Evolutionary conservation across 495 filamentous ascomycete genomes (phyloP).

Genomic region (Rhizodiscina lignyota): DNA sequence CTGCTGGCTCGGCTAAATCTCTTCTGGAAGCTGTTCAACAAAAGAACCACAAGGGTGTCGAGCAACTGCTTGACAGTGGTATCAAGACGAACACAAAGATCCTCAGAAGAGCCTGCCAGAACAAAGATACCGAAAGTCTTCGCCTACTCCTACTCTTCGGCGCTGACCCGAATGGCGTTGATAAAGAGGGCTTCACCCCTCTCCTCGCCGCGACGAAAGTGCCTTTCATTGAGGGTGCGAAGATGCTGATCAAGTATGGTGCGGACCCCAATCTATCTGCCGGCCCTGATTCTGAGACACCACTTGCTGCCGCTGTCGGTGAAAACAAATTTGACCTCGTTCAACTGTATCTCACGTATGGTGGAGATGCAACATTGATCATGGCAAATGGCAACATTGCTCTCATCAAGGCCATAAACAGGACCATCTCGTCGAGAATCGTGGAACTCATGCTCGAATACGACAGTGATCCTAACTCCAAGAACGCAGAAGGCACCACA

Average conservation of each 20-base stretch:
- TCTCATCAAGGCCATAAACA: constrained; percentile 30
- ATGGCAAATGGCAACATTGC: constrained; percentile 28
- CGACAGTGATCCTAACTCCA: constrained; percentile 32
- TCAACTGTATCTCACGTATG: constrained; percentile 30
- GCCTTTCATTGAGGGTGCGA: constrained; percentile 26
- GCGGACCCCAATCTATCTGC: constrained; percentile 31
- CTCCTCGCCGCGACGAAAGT: constrained; percentile 26
- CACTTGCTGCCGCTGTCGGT: constrained; percentile 22
- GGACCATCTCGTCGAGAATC: constrained; percentile 23
- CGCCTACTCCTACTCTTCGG: constrained; percentile 31
- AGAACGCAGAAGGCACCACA: constrained; percentile 32
- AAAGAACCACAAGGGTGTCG: no score
- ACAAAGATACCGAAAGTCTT: constrained; percentile 28
- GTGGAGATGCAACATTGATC: constrained; percentile 26
- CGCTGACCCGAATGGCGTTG: constrained; percentile 28
- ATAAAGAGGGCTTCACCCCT: constrained; percentile 25
- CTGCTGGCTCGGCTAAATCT: no score
- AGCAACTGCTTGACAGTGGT: constrained; percentile 34
- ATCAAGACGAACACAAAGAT: constrained; percentile 27
- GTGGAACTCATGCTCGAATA: constrained; percentile 31
- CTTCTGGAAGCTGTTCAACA: no score
- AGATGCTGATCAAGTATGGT: constrained; percentile 31
- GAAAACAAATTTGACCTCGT: constrained; percentile 25
- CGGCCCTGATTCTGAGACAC: constrained; percentile 23
- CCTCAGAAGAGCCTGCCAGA: constrained; percentile 26